Evolutionary conservation across 2,329 filamentous ascomycete species (phyloP).

Genomic region (Didymellaceae sp.): DNA sequence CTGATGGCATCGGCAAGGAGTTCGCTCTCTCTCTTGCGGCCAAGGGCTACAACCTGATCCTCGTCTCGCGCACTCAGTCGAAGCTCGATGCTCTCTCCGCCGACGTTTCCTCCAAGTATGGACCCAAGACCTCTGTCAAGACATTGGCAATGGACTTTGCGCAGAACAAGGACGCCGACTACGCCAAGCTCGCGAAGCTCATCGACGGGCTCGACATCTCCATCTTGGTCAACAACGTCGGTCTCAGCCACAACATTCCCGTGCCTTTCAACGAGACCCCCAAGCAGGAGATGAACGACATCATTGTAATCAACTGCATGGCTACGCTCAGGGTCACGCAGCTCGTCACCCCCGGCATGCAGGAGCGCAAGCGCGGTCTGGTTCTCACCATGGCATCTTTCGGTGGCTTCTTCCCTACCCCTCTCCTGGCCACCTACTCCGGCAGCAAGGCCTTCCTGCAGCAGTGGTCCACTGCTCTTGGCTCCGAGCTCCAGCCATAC

Average conservation of each 20-base stretch:
- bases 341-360: constrained; percentile 82
- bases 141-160: constrained; percentile 91
- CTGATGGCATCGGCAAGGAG: constrained; percentile 96
- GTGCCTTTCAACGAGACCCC: constrained; percentile 84
- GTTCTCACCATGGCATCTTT: constrained; percentile 98
- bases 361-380: constrained; percentile 81
- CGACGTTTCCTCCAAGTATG: constrained; percentile 76
- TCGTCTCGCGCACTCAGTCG: constrained; percentile 92
- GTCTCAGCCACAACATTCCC: constrained; percentile 90
- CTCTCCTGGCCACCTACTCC: constrained; percentile 92
- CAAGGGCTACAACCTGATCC: constrained; percentile 92
- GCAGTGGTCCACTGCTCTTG: constrained; percentile 89
- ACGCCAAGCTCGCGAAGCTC: constrained; percentile 71
- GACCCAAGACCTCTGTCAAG: constrained; percentile 71
- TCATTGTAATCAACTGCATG: constrained; percentile 93
- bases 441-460: constrained; percentile 98
- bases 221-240: constrained; percentile 96
- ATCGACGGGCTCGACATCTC: constrained; percentile 79
- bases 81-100: constrained; percentile 81
- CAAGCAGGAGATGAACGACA: constrained; percentile 81
- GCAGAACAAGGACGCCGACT: constrained; percentile 79
- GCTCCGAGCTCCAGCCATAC: constrained; percentile 78
- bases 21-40: constrained; percentile 87
- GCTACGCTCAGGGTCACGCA: constrained; percentile 89
- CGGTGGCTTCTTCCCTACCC: constrained; percentile 88